Evolutionary conservation across 805 yeast genomes (phyloP).

Genomic region (Sugiyamaella marilandica): DNA sequence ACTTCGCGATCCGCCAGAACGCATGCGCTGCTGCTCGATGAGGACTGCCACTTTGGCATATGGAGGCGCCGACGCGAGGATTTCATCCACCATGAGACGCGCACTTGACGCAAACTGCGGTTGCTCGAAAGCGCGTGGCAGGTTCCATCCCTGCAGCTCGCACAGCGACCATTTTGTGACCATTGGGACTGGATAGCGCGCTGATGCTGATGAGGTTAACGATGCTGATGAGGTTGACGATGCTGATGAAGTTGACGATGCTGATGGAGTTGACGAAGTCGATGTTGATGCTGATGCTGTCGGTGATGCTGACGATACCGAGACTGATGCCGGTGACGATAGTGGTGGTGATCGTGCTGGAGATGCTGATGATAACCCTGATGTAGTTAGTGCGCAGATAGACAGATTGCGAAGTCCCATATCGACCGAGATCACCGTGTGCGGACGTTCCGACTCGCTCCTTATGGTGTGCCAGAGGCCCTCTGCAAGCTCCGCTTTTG

Average conservation of each 20-base stretch:
- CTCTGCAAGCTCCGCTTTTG: conserved; percentile 14
- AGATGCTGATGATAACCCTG: background rate
- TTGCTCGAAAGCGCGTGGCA: conserved; percentile 20
- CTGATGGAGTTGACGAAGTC: background rate
- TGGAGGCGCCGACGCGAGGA: background rate
- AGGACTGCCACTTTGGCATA: conserved; percentile 39
- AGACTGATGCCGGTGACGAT: background rate
- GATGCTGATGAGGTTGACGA: conserved; percentile 1
- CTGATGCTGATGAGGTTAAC: background rate
- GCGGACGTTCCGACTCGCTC: background rate
- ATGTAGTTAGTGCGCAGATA: conserved; percentile 20
- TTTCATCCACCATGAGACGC: conserved; percentile 14
- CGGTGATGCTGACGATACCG: conserved; percentile 1
- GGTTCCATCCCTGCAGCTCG: conserved; percentile 8
- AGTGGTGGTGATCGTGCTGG: conserved; percentile 7
- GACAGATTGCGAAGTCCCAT: conserved; percentile 34
- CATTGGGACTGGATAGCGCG: background rate
- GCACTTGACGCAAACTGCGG: conserved; percentile 29
- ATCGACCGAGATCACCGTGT: conserved; percentile 29
- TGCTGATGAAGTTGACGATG: background rate
- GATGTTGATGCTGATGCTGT: background rate
- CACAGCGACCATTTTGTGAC: conserved; percentile 18
- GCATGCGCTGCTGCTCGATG: conserved; percentile 53
- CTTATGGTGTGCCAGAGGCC: conserved; percentile 5
- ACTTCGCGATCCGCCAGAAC: conserved; percentile 43